phyloP scores from a whole-genome alignment of 148 eudicot genomes.

The Mesembryanthemum crystallinum region DNA sequence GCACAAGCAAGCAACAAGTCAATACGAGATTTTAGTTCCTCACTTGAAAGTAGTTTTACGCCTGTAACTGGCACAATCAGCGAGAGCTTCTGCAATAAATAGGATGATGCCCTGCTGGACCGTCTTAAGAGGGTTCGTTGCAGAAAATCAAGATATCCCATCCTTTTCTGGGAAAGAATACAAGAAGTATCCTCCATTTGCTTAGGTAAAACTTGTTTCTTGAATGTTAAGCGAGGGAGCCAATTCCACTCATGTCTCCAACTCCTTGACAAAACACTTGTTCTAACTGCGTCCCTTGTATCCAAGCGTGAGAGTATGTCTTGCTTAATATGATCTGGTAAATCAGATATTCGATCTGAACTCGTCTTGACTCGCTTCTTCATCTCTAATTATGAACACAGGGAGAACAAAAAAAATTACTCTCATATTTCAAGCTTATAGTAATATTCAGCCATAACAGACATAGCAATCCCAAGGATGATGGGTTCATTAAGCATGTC shows the following conservation, averaged over 20 bases:
- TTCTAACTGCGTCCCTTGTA: background rate
- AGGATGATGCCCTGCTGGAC: background rate
- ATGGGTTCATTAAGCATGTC: too few species aligned
- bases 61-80: background rate
- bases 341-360: slow-evolving; percentile 3
- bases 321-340: background rate
- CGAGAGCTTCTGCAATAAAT: background rate
- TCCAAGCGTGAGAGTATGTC: slow-evolving; percentile 3
- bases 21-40: background rate
- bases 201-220: background rate
- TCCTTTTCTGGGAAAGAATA: background rate
- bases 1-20: slow-evolving; percentile 7
- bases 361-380: background rate
- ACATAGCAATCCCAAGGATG: too few species aligned
- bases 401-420: too few species aligned
- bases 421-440: too few species aligned
- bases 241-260: slow-evolving; percentile 13
- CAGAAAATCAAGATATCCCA: background rate
- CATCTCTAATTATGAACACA: background rate
- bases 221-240: slow-evolving; percentile 2
- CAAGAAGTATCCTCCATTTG: too few species aligned
- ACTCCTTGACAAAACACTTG: slow-evolving; percentile 9
- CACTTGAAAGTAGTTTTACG: too few species aligned
- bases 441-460: too few species aligned
- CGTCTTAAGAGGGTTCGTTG: background rate